Evolutionary conservation across 805 yeast species (phyloP).

Genomic region (Wickerhamomyces alni): DNA sequence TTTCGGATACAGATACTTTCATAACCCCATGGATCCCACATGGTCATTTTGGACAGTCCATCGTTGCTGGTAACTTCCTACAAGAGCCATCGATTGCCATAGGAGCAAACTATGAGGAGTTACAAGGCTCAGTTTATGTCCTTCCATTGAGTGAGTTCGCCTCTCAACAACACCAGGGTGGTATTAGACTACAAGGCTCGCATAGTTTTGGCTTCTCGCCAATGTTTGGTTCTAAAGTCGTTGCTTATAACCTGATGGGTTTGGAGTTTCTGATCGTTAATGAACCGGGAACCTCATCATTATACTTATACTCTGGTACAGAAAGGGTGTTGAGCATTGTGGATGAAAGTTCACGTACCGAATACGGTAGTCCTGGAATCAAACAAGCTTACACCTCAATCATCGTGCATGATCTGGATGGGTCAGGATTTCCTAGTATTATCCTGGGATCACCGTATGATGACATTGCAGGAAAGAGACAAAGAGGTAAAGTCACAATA

Average conservation of each 20-base stretch:
- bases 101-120: constrained; percentile 43
- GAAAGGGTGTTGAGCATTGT: constrained; percentile 21
- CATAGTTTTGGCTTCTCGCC: constrained; percentile 22
- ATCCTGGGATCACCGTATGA: constrained; percentile 38
- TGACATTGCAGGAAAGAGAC: constrained; percentile 27
- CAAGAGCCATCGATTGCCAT: constrained; percentile 39
- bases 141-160: constrained; percentile 29
- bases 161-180: neutral
- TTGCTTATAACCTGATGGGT: constrained; percentile 23
- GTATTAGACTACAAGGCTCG: neutral
- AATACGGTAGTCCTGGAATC: constrained; percentile 34
- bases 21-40: constrained; percentile 21
- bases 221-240: constrained; percentile 38
- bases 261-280: constrained; percentile 36
- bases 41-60: constrained; percentile 40
- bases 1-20: neutral
- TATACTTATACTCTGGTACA: constrained; percentile 31
- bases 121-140: constrained; percentile 37
- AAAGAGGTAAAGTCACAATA: constrained; percentile 30
- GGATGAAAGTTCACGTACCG: constrained; percentile 20
- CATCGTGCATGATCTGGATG: constrained; percentile 27
- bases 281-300: constrained; percentile 44
- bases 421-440: constrained; percentile 36
- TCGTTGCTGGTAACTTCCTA: constrained; percentile 37
- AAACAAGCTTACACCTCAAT: constrained; percentile 37